phyloP scores from a whole-genome alignment of 805 yeast species.

The Metschnikowia reukaufii region DNA sequence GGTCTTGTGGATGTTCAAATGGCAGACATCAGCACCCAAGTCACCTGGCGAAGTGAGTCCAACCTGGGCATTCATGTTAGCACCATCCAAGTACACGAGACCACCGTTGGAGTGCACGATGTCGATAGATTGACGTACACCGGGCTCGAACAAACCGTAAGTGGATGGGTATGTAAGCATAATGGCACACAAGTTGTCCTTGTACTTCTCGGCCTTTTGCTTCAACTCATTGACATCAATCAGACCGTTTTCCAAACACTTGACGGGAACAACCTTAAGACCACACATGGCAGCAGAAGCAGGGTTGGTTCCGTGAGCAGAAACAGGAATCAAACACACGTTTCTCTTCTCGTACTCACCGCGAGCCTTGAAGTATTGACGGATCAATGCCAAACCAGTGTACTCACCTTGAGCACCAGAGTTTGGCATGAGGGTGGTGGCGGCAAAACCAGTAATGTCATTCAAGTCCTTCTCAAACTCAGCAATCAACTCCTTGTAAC shows the following conservation, averaged over 20 bases:
- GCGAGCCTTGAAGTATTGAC: conserved; percentile 65
- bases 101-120: conserved; percentile 86
- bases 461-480: conserved; percentile 85
- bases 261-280: conserved; percentile 87
- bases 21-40: conserved; percentile 97
- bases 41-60: conserved; percentile 98
- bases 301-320: conserved; percentile 98
- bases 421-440: conserved; percentile 91
- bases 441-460: conserved; percentile 90
- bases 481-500: conserved; percentile 71
- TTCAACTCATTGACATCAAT: conserved; percentile 77
- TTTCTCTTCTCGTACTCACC: conserved; percentile 72
- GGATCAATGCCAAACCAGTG: conserved; percentile 86
- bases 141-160: conserved; percentile 93
- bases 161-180: conserved; percentile 99
- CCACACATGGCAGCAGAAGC: conserved; percentile 99
- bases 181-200: conserved; percentile 74
- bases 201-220: conserved; percentile 68
- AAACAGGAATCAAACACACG: conserved; percentile 90
- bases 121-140: conserved; percentile 81
- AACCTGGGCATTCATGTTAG: conserved; percentile 99
- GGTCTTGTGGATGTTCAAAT: conserved; percentile 93
- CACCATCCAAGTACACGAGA: conserved; percentile 96
- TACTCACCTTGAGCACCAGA: conserved; percentile 99
- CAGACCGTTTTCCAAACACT: conserved; percentile 83